Base-by-base conservation (phyloP, 1,284 basidiomycete species). In the Phellinidium pouzarii region DNA sequence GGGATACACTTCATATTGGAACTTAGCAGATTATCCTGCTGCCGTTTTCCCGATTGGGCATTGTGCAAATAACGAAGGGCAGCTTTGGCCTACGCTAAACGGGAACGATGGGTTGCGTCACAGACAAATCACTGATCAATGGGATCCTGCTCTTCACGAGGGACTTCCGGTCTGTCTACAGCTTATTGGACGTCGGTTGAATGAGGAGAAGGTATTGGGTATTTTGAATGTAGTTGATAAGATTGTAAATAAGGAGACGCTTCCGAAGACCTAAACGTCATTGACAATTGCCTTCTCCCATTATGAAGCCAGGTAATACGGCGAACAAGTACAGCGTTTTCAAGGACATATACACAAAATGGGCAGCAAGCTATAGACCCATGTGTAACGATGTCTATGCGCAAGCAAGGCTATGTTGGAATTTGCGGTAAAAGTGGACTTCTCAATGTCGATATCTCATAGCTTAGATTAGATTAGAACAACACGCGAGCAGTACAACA, bases 1-100 rank as follows among this genome's bases (percentile, higher is more conserved):
- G 75, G 68, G 71, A 3, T 80, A 80, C 61, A 74, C 72, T 11
- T 73, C 72, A 1, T 73, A 77, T 57, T 80, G 77, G 74, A 84
- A 84, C 59, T 58, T 82, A 51, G 62, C 74, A 55, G 80, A 84
- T 63, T 77, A 75, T 53, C 70, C 78, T 2, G 71, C 70, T 17
- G 73, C 70, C 8, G 76, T 75, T 12, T 76, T 84, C 64, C 82
- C 80, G 27, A 72, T 73, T 31, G 71, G 69, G n/a, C 60, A 64
- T 62, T 46, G 7, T 37, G 14, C 31, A 34, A 14, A 40, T 14
- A 19, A 17, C 19, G 19, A 20, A 4, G 14, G 31, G 14, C 22
- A 3, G 2, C 11, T 17, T 8, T 6, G 14, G 27, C 11, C 43
- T 12, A 8, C 43, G 20, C 20, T n/a, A n/a, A n/a, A 22, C 20